A percentile compares a stretch with the other conserved stretches of the same genome.
Evolutionary conservation across 192 early-diverging fungal genomes (phyloP).

Genomic region (Entomortierella beljakovae): DNA sequence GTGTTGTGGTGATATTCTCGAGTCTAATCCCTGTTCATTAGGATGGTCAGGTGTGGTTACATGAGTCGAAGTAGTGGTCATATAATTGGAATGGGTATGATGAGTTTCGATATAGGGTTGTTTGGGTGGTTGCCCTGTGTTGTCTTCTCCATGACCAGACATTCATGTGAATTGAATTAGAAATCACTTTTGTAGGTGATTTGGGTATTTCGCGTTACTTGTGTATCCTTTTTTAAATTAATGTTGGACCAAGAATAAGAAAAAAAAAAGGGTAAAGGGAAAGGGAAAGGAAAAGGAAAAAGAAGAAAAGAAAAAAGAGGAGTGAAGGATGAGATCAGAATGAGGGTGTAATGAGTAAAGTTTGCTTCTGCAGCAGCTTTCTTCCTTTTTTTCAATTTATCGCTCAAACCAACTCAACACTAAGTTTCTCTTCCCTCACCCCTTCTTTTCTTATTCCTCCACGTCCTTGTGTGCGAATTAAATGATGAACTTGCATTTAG

Average conservation of each 20-base stretch:
- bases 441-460: no score
- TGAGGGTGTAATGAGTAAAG: neutral
- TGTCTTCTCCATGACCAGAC: conserved; percentile 37
- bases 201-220: neutral
- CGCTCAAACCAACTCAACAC: no score
- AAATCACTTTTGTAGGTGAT: neutral
- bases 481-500: no score
- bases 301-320: neutral
- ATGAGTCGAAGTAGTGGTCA: neutral
- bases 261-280: neutral
- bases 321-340: neutral
- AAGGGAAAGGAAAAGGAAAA: neutral
- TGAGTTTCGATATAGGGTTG: neutral
- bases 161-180: conserved; percentile 30
- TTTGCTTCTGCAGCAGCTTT: no score
- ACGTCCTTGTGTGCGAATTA: no score
- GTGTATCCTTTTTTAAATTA: no score
- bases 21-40: neutral
- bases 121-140: conserved; percentile 15
- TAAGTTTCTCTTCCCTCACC: no score
- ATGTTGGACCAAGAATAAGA: neutral
- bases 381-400: no score
- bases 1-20: no score
- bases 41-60: neutral
- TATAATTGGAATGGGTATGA: neutral